Conservation (phyloP, 1,284 basidiomycete genomes). For the Ceratorhiza oryzae-sativae region DNA sequence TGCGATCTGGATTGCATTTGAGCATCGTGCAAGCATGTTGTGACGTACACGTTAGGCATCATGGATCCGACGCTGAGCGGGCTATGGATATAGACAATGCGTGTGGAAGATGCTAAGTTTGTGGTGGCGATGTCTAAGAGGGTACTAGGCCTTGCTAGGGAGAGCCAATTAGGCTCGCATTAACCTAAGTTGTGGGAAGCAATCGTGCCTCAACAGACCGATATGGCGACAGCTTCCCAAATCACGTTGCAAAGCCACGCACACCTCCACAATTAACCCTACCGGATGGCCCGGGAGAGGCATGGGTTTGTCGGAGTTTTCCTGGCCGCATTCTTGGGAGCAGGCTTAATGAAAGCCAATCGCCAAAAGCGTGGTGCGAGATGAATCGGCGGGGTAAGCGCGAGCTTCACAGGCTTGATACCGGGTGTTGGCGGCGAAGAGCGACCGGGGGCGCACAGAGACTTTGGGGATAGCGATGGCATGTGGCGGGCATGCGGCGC, state of each 20-base stretch:
- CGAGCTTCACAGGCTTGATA: background rate
- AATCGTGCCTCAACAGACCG: slow-evolving; percentile 21
- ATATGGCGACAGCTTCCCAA: slow-evolving; percentile 36
- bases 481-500: slow-evolving; percentile 33
- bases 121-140: slow-evolving; percentile 31
- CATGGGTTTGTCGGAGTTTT: slow-evolving; percentile 33
- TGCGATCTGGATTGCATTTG: slow-evolving; percentile 4
- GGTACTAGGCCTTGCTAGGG: slow-evolving; percentile 25
- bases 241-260: slow-evolving; percentile 26
- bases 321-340: slow-evolving; percentile 6
- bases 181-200: slow-evolving; percentile 32
- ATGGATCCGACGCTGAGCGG: background rate
- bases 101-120: slow-evolving; percentile 8
- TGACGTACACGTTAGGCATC: slow-evolving; percentile 17
- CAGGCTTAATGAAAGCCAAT: slow-evolving; percentile 36
- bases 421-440: slow-evolving; percentile 29
- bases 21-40: background rate
- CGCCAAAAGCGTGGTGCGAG: slow-evolving; percentile 27
- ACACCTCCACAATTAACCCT: slow-evolving; percentile 39
- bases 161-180: slow-evolving; percentile 30
- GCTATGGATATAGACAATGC: background rate
- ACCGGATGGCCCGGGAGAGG: slow-evolving; percentile 13
- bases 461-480: slow-evolving; percentile 2
- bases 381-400: slow-evolving; percentile 33
- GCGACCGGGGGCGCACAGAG: slow-evolving; percentile 8